Evolutionary conservation across 371 early-diverging fungal genomes (phyloP), one percentile per base, ranked within the genome.

Genomic region (Sporodiniella umbellata): DNA sequence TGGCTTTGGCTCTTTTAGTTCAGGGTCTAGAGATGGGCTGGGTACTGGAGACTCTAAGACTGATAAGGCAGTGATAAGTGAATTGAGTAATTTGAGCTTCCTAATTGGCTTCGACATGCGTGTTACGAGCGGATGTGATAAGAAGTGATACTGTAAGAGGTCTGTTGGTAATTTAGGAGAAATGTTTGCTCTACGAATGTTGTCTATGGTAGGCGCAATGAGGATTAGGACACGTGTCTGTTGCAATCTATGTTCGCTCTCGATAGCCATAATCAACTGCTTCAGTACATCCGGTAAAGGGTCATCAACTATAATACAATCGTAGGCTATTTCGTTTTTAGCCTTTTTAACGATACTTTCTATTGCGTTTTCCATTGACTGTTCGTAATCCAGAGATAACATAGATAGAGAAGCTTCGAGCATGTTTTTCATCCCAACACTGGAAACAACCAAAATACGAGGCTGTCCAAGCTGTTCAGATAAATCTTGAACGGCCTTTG

Each of bases 61-160:
- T 21, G 51, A 37, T 2, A 57, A 26, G 3, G 51, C 19, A 7
- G 42, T 47, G 3, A 56, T 39, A 26, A 75, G 45, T 1, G 65
- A 59, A 14, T 63, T 72, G 8, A 81, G 45, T 1, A 81, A 39
- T 39, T 76, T 79, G 15, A 74, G 49, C 1, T 72, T 64, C 2
- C 81, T 66, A 22, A 79, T 66, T 4, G 81, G 81, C 24, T 79
- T 81, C n/a, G 78, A 73, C 43, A 81, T 54, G 17, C 78, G 58
- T 4, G 72, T 67, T 0, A 80, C 48, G 15, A 48, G 54, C n/a
- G 65, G 63, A 31, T 68, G 58, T 28, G 58, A 62, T 8, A 56
- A 42, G n/a, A 53, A 46, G n/a, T 62, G 48, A 17, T 46, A 28
- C 30, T 40, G 51, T 2, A 39, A 17, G 6, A 46, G 5, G 21